Base-by-base conservation (phyloP, 164 flowering plant genomes). In the Taxillus chinensis region DNA sequence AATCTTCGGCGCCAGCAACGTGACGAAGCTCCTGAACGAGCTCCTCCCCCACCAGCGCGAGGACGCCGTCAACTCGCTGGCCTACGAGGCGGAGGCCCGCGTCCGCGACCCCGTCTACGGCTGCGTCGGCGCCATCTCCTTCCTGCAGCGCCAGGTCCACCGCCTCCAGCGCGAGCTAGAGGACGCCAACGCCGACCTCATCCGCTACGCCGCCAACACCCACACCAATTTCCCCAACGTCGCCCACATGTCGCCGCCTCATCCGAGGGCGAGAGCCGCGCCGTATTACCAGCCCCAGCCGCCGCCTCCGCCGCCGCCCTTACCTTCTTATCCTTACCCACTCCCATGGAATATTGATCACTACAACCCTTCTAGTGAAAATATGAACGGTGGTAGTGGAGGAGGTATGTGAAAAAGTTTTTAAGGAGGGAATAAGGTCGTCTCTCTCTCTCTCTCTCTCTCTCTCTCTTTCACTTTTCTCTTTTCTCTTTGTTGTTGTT, bases 1-100 rank as follows among this genome's bases (percentile, higher is more conserved):
- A 62, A 80, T 86, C 70, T 86, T 86, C 51, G 91, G 91, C 6
- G 88, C 91, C 3, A 86, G 88, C 83, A 86, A 86, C 57, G 88
- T 86, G 13, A 76, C 83, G 2, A 86, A 86, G 79, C 88, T 86
- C 46, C 86, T 86, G 38, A 80, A 86, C 49, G 91, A 86, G 68
- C 79, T 86, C 40, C 86, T 69, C 50, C 85, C 88, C 3, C 82
- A 84, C 70, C 92, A 86, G 65, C 71, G 92, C 50, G 89, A 82
- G 62, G 92, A 86, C 63, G 92, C 92, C 3, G 92, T 84, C 61
- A 84, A 75, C 66, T 80, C 89, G 37, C 80, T 86, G 5, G 92
- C 88, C 62, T 86, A 84, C 56, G 92, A 86, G 69, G 89, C 92
- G 0, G 86, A 82, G 65, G 92, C 89, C 0, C 69, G 92, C 5